phyloP scores from a whole-genome alignment of 371 early-diverging fungal genomes.

The Syncephalastrum monosporum region DNA sequence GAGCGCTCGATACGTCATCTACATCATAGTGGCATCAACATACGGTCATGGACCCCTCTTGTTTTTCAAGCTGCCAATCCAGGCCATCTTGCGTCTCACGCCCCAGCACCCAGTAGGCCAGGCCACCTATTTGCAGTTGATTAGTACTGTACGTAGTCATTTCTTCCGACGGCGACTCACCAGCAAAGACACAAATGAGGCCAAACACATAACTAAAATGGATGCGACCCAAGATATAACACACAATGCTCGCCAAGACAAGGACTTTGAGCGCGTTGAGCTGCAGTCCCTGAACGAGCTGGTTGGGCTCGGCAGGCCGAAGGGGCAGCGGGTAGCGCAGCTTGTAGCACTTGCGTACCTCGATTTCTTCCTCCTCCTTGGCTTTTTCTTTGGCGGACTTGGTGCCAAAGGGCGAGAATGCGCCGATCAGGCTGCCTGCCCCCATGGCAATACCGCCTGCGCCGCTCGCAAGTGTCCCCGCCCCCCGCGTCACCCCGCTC shows the following conservation, averaged over 20 bases:
- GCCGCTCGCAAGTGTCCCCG: background rate
- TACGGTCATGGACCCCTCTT: conserved; percentile 21
- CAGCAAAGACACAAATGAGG: conserved; percentile 4
- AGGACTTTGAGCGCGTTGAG: conserved; percentile 24
- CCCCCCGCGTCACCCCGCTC: too few relatives aligned
- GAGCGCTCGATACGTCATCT: background rate
- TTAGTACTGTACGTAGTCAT: background rate
- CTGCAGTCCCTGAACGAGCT: conserved; percentile 14
- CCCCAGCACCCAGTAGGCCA: conserved; percentile 19
- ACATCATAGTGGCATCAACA: background rate
- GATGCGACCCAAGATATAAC: conserved; percentile 24
- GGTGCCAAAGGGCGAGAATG: background rate
- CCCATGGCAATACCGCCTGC: background rate
- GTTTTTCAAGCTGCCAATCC: conserved; percentile 30
- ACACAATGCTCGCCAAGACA: conserved; percentile 7
- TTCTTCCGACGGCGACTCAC: conserved; percentile 1
- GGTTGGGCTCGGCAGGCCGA: conserved; percentile 16
- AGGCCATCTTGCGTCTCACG: conserved; percentile 21
- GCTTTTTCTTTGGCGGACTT: background rate
- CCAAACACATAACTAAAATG: conserved; percentile 17
- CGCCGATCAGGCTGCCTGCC: conserved; percentile 6
- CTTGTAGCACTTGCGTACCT: conserved; percentile 11
- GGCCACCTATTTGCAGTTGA: conserved; percentile 5
- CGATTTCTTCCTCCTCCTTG: conserved; percentile 1
- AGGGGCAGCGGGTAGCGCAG: conserved; percentile 18